phyloP scores from a whole-genome alignment of 2,329 filamentous ascomycete genomes.

The Penicillium crustosum region DNA sequence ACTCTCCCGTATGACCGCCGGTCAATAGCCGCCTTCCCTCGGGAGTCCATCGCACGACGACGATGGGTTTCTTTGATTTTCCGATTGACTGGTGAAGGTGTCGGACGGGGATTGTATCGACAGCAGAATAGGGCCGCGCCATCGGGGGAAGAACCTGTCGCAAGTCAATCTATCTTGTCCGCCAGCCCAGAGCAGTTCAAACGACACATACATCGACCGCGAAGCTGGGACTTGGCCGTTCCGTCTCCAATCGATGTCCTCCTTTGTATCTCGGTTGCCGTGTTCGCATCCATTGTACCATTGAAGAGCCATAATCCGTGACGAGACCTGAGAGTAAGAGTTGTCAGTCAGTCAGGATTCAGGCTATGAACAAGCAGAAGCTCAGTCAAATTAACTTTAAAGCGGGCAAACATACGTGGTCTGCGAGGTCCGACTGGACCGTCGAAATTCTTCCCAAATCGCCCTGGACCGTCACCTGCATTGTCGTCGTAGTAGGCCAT shows the following conservation, averaged over 20 bases:
- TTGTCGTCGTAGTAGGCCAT: conserved; percentile 45
- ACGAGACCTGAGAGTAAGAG: conserved; percentile 65
- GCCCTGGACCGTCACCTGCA: conserved; percentile 36
- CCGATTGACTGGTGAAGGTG: conserved; percentile 97
- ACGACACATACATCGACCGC: conserved; percentile 70
- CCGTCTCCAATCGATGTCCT: conserved; percentile 69
- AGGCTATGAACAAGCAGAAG: background rate
- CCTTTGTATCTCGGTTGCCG: conserved; percentile 74
- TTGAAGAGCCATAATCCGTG: conserved; percentile 87
- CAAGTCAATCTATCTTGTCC: conserved; percentile 13
- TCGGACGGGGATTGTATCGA: conserved; percentile 87
- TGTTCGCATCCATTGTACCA: conserved; percentile 88
- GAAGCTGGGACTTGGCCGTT: conserved; percentile 84
- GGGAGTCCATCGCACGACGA: conserved; percentile 95
- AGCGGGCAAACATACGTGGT: conserved; percentile 35
- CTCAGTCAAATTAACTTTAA: background rate
- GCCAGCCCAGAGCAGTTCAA: background rate
- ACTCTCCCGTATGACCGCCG: conserved; percentile 93
- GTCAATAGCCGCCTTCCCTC: conserved; percentile 90
- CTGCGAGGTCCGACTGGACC: conserved; percentile 41
- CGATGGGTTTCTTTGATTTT: conserved; percentile 96
- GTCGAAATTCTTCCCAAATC: conserved; percentile 35
- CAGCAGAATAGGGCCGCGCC: conserved; percentile 70
- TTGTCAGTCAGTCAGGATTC: conserved; percentile 25
- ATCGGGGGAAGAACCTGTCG: conserved; percentile 79